Percentiles rank a stretch among this genome's conserved stretches.
phyloP scores from a whole-genome alignment of 2,329 filamentous ascomycete species.

The Fusarium poae region DNA sequence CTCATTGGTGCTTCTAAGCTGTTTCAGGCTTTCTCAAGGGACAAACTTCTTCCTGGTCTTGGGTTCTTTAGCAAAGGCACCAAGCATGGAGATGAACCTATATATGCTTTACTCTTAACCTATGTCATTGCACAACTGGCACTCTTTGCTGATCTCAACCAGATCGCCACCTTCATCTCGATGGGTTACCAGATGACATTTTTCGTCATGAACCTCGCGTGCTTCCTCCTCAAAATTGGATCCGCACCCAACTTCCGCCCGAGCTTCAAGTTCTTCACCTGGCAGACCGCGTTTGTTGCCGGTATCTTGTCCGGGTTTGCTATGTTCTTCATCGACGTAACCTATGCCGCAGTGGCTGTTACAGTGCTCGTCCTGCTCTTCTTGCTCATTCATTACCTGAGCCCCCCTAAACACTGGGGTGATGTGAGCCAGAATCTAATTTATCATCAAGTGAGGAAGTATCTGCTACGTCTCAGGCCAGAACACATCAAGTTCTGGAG shows the following conservation, averaged over 20 bases:
- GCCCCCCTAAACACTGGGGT: constrained; percentile 88
- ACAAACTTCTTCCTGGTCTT: constrained; percentile 82
- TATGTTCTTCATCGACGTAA: constrained; percentile 91
- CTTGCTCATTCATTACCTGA: constrained; percentile 85
- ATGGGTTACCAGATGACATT: constrained; percentile 97
- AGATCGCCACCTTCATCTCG: constrained; percentile 89
- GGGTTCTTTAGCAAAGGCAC: constrained; percentile 81
- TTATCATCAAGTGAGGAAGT: constrained; percentile 87
- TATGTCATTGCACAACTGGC: constrained; percentile 82
- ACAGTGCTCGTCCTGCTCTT: constrained; percentile 82
- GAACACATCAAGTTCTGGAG: constrained; percentile 96
- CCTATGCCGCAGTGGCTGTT: constrained; percentile 82
- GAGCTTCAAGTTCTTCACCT: constrained; percentile 90
- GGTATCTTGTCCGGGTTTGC: constrained; percentile 81
- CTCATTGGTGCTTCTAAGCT: constrained; percentile 88
- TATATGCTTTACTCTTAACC: constrained; percentile 81
- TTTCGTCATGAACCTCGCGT: constrained; percentile 87
- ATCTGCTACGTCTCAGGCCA: constrained; percentile 82
- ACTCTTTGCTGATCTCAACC: constrained; percentile 85
- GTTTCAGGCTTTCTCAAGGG: constrained; percentile 83
- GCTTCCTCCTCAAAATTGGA: constrained; percentile 86
- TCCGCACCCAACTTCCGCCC: constrained; percentile 91
- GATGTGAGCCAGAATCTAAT: constrained; percentile 92
- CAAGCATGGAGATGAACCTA: constrained; percentile 78
- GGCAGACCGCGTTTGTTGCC: constrained; percentile 82